These are phyloP conservation scores for Ceratobasidium sp. DNA, from an alignment of 1,284 basidiomycete species.

Conservation along the genomic window DNA sequence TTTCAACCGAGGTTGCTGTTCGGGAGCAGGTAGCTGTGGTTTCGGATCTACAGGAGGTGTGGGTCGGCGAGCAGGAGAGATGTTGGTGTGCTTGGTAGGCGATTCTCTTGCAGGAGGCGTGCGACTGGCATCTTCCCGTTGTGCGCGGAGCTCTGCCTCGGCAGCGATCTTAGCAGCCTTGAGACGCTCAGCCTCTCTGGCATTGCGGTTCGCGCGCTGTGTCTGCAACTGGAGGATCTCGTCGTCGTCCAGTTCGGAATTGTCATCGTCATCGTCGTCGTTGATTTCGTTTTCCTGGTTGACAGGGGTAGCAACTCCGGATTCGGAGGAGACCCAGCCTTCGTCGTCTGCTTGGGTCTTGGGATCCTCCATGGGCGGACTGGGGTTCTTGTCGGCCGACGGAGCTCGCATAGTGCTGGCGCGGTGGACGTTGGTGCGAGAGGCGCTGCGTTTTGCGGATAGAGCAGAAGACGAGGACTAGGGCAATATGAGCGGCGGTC, in stretches of 20 bases:
- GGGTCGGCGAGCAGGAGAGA: constrained; percentile 5
- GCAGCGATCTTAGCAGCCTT: constrained; percentile 27
- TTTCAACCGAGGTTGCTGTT: background rate
- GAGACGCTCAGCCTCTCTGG: constrained; percentile 26
- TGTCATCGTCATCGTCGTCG: constrained; percentile 34
- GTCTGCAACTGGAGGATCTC: constrained; percentile 31
- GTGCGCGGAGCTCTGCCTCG: constrained; percentile 29
- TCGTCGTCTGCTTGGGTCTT: constrained; percentile 38
- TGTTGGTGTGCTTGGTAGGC: constrained; percentile 21
- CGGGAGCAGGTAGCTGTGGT: background rate
- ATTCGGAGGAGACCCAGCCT: constrained; percentile 44
- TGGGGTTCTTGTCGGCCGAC: background rate
- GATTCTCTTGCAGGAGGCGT: constrained; percentile 22
- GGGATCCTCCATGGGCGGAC: constrained; percentile 1
- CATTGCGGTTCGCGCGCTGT: constrained; percentile 29
- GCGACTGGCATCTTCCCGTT: constrained; percentile 10
- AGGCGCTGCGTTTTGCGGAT: constrained; percentile 24
- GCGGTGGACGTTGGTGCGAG: constrained; percentile 20
- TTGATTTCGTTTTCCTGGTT: constrained; percentile 22
- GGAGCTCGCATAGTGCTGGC: constrained; percentile 2
- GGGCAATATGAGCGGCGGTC: constrained; percentile 5
- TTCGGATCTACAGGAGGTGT: background rate
- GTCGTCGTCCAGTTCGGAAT: constrained; percentile 29
- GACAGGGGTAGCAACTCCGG: constrained; percentile 38
- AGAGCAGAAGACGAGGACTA: constrained; percentile 38